These are phyloP conservation scores for Zea luxurians DNA, from an alignment of 176 grass and related monocot genomes.

Conservation along the genomic window DNA sequence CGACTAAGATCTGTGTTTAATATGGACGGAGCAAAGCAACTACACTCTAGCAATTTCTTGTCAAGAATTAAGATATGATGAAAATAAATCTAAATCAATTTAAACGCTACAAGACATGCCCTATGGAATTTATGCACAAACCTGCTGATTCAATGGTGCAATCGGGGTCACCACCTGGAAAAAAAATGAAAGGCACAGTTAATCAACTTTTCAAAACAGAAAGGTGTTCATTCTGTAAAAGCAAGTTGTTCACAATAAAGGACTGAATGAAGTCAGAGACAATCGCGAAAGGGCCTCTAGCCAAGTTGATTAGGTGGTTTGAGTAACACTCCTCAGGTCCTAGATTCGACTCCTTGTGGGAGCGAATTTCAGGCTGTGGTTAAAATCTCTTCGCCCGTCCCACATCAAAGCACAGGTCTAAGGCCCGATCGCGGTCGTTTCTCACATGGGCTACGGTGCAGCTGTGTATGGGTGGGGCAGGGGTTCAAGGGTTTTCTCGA, in stretches of 20 bases:
- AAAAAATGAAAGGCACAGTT: conserved; percentile 31
- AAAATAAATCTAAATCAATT: not conserved
- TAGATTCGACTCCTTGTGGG: too few relatives aligned
- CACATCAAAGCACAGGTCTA: too few relatives aligned
- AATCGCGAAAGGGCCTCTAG: too few relatives aligned
- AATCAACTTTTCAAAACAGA: conserved; percentile 18
- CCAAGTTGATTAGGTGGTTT: too few relatives aligned
- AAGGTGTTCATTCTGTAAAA: not conserved
- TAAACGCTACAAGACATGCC: not conserved
- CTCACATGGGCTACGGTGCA: too few relatives aligned
- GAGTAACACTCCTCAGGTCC: too few relatives aligned
- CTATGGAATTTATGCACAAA: conserved; percentile 45
- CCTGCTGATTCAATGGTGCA: conserved; percentile 97
- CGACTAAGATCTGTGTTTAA: not conserved
- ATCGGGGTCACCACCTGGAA: conserved; percentile 98
- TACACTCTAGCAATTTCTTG: not conserved
- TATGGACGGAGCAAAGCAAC: not conserved
- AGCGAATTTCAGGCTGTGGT: too few relatives aligned
- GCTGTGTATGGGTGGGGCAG: too few relatives aligned
- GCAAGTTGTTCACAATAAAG: not conserved
- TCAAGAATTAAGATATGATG: conserved; percentile 2
- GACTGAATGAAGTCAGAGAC: not conserved
- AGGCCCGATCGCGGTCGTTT: too few relatives aligned
- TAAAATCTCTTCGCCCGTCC: too few relatives aligned
- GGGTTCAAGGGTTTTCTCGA: too few relatives aligned